Evolutionary conservation across 2,329 filamentous ascomycete genomes (phyloP).

Genomic region (Diaporthe longicolla): DNA sequence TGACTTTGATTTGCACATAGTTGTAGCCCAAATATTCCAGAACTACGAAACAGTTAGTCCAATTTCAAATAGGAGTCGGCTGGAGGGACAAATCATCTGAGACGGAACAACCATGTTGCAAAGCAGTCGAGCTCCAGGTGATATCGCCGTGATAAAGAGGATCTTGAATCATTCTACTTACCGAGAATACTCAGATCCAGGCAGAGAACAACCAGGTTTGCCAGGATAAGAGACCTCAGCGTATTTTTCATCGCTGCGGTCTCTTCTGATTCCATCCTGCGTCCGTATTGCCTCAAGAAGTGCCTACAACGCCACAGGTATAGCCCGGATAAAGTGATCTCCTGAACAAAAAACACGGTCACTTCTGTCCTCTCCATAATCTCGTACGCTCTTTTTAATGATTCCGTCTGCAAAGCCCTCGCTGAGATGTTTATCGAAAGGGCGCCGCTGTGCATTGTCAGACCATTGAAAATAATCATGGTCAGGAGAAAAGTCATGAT

Average conservation of each 20-base stretch:
- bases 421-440: conserved; percentile 59
- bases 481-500: conserved; percentile 64
- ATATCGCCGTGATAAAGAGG: too few relatives aligned
- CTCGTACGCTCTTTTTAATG: conserved; percentile 43
- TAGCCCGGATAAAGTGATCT: conserved; percentile 60
- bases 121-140: too few relatives aligned
- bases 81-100: neutral
- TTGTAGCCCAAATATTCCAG: conserved; percentile 57
- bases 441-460: conserved; percentile 67
- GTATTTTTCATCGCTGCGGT: conserved; percentile 22
- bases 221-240: conserved; percentile 52
- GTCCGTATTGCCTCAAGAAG: conserved; percentile 55
- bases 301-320: conserved; percentile 68
- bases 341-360: conserved; percentile 60
- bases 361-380: conserved; percentile 55
- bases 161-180: neutral
- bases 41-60: conserved; percentile 37
- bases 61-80: neutral
- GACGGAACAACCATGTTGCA: neutral
- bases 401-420: conserved; percentile 45
- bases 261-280: conserved; percentile 53
- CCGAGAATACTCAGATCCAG: conserved; percentile 57
- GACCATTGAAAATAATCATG: conserved; percentile 69
- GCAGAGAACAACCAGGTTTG: conserved; percentile 59
- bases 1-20: conserved; percentile 56